Conservation (phyloP, 225 moss, liverwort and hornwort species). For the Rhytidiadelphus loreus region DNA sequence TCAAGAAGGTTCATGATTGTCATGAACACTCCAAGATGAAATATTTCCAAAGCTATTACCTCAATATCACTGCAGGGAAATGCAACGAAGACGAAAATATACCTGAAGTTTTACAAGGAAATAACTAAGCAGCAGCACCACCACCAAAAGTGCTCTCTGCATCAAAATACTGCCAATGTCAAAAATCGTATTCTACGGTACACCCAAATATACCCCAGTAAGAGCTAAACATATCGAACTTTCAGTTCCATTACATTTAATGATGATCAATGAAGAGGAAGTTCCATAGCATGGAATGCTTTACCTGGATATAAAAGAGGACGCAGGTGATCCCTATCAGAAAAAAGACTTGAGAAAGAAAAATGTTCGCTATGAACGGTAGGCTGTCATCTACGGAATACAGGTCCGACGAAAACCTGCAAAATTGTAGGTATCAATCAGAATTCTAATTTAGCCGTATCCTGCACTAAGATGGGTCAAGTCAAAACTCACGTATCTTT, state of each 20-base stretch:
- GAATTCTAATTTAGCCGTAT: not conserved
- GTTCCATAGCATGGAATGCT: not conserved
- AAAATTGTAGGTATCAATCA: not conserved
- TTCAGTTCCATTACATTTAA: not conserved
- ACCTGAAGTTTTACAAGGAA: slow-evolving; percentile 75
- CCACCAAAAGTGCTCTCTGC: slow-evolving; percentile 66
- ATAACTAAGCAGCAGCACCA: slow-evolving; percentile 57
- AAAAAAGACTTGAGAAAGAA: slow-evolving; percentile 58
- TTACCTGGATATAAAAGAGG: slow-evolving; percentile 79
- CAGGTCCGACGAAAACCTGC: slow-evolving; percentile 50
- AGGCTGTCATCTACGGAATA: slow-evolving; percentile 72
- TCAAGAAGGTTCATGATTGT: not conserved
- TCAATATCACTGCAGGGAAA: not conserved
- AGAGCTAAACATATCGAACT: not conserved
- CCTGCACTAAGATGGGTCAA: not conserved
- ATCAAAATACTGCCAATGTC: not conserved
- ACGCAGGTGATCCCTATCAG: slow-evolving; percentile 61
- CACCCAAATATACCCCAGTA: not conserved
- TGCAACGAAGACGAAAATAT: not conserved
- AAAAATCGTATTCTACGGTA: not conserved
- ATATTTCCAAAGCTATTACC: not conserved
- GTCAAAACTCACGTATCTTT: not conserved
- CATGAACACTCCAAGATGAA: not conserved
- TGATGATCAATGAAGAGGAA: not conserved
- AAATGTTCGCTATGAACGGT: slow-evolving; percentile 67